Evolutionary conservation across 1,284 basidiomycete species (phyloP).

Genomic region (Cerrena zonata): DNA sequence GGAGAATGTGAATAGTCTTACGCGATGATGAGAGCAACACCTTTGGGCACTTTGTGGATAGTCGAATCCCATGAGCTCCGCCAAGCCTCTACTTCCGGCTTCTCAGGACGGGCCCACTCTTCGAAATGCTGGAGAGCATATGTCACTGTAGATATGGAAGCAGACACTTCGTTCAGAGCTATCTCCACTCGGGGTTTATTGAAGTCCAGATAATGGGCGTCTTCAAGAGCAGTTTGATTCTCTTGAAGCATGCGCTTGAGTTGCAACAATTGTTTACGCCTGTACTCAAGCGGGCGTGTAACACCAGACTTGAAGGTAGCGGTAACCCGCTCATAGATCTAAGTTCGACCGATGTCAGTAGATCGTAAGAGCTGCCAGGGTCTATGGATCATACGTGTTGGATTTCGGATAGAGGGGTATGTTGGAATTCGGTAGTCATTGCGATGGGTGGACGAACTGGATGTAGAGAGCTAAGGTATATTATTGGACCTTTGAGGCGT

Average conservation of each 20-base stretch:
- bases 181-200: conserved; percentile 45
- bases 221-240: conserved; percentile 44
- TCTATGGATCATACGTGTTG: neutral
- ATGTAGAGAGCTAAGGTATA: no score
- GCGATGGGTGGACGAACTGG: neutral
- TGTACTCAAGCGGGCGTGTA: conserved; percentile 48
- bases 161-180: conserved; percentile 33
- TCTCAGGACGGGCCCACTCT: conserved; percentile 48
- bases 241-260: conserved; percentile 58
- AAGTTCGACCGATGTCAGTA: no score
- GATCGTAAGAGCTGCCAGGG: neutral
- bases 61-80: conserved; percentile 38
- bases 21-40: conserved; percentile 39
- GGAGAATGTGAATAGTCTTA: conserved; percentile 10
- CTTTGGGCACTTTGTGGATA: conserved; percentile 49
- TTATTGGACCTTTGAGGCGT: no score
- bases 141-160: conserved; percentile 40
- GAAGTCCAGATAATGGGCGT: conserved; percentile 48
- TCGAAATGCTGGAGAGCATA: conserved; percentile 45
- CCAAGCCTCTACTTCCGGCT: conserved; percentile 31
- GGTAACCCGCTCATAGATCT: conserved; percentile 43
- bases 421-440: neutral
- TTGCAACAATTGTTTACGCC: conserved; percentile 59
- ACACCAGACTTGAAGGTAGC: conserved; percentile 45
- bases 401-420: conserved; percentile 4